These are phyloP conservation scores for Saccharomycopsis schoenii DNA, from an alignment of 805 yeast species.

Conservation along the genomic window DNA sequence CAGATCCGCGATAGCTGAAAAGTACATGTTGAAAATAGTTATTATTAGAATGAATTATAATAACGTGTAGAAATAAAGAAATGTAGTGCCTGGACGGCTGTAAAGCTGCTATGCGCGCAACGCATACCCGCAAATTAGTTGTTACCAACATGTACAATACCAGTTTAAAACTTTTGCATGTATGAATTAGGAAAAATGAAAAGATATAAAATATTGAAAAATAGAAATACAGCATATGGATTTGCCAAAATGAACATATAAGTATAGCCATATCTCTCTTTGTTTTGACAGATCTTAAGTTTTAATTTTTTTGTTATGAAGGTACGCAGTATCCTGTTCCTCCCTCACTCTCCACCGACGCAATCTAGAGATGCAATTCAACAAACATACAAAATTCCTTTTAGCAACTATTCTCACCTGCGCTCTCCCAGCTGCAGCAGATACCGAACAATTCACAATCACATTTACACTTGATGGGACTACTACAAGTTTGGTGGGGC, in stretches of 20 bases:
- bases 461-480: neutral
- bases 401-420: neutral
- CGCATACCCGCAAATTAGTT: neutral
- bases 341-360: too few relatives aligned
- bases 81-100: too few relatives aligned
- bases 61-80: too few relatives aligned
- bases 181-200: neutral
- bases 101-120: neutral
- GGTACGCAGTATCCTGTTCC: too few relatives aligned
- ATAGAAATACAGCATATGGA: too few relatives aligned
- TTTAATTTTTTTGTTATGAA: too few relatives aligned
- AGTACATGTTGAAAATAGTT: too few relatives aligned
- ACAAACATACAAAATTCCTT: neutral
- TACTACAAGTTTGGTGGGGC: neutral
- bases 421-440: neutral
- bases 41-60: too few relatives aligned
- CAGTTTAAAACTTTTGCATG: neutral
- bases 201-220: neutral
- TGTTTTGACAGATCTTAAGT: too few relatives aligned
- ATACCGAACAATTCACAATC: neutral
- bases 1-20: too few relatives aligned
- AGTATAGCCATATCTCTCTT: too few relatives aligned
- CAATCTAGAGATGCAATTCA: neutral
- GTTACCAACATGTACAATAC: neutral
- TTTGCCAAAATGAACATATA: too few relatives aligned